A percentile compares a stretch with the other conserved stretches of the same genome.
Evolutionary conservation across 1,284 basidiomycete species (phyloP).

Genomic region (Ustilago xerochloae): DNA sequence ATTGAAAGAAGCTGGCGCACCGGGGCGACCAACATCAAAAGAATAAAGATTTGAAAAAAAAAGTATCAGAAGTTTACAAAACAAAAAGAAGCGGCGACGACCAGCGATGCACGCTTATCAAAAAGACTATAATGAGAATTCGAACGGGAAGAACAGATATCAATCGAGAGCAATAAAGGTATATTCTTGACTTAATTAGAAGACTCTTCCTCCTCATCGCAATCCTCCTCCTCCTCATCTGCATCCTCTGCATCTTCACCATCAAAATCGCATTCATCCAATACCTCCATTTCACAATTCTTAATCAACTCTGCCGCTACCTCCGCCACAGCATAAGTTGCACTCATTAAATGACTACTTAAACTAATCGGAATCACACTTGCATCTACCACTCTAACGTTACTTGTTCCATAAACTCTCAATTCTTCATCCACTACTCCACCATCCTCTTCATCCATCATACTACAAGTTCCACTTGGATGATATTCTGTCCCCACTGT

Average conservation of each 20-base stretch:
- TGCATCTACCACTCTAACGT: conserved; percentile 72
- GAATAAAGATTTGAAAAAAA: neutral
- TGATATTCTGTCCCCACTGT: conserved; percentile 55
- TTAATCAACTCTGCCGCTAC: conserved; percentile 58
- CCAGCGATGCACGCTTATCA: conserved; percentile 1
- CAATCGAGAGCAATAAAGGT: neutral
- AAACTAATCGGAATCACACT: conserved; percentile 63
- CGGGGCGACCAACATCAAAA: neutral
- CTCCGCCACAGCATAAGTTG: conserved; percentile 69
- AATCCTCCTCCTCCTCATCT: conserved; percentile 13
- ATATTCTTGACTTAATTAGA: neutral
- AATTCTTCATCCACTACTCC: conserved; percentile 77
- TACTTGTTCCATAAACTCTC: conserved; percentile 75
- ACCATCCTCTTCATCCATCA: conserved; percentile 75
- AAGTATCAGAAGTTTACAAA: neutral
- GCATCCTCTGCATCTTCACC: conserved; percentile 18
- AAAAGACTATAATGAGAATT: too few relatives aligned
- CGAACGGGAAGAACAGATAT: neutral
- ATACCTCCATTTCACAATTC: conserved; percentile 17
- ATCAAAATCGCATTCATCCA: conserved; percentile 45
- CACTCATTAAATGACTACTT: conserved; percentile 72
- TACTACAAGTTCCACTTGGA: conserved; percentile 75
- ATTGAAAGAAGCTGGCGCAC: neutral
- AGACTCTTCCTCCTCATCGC: conserved; percentile 15
- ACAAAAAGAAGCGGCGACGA: neutral